Percentiles rank a stretch among this genome's conserved stretches.
Conservation (phyloP, 75 land plant genomes). For the Sequoiadendron giganteum region DNA sequence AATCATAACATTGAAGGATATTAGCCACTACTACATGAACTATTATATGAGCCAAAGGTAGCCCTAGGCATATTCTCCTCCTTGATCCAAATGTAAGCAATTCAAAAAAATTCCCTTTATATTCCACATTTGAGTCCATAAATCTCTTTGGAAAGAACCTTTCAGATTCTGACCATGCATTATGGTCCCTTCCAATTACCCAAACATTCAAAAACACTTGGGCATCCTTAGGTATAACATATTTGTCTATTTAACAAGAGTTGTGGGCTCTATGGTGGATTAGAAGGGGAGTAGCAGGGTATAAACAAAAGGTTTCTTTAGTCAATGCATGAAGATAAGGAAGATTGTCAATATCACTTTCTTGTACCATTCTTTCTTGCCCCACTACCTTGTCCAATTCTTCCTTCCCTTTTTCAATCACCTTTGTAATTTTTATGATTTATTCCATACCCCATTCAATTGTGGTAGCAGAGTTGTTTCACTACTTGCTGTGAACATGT, state of each 20-base stretch:
- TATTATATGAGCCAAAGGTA: slow-evolving; percentile 45
- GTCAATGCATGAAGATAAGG: slow-evolving; percentile 44
- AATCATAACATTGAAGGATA: slow-evolving; percentile 55
- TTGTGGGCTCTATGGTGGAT: slow-evolving; percentile 46
- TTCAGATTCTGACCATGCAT: slow-evolving; percentile 45
- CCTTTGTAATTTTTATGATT: slow-evolving; percentile 6
- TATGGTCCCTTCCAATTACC: slow-evolving; percentile 60
- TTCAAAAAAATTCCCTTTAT: slow-evolving; percentile 26
- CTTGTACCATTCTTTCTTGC: neutral
- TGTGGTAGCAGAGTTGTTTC: slow-evolving; percentile 17
- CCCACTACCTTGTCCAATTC: slow-evolving; percentile 20
- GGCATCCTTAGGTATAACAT: slow-evolving; percentile 54
- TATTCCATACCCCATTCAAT: neutral
- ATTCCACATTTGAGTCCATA: slow-evolving; percentile 42
- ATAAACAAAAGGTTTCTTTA: slow-evolving; percentile 70
- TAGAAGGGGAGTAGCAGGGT: slow-evolving; percentile 70
- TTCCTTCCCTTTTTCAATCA: neutral
- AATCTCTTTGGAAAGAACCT: slow-evolving; percentile 60
- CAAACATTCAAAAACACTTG: slow-evolving; percentile 51
- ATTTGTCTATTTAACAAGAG: slow-evolving; percentile 46
- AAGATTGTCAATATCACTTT: neutral
- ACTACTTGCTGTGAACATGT: slow-evolving; percentile 17
- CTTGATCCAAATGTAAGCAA: slow-evolving; percentile 68
- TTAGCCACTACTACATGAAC: slow-evolving; percentile 50
- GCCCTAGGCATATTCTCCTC: slow-evolving; percentile 56